Base-by-base conservation (phyloP, 2,329 filamentous ascomycete genomes). In the Botrytis deweyae region DNA sequence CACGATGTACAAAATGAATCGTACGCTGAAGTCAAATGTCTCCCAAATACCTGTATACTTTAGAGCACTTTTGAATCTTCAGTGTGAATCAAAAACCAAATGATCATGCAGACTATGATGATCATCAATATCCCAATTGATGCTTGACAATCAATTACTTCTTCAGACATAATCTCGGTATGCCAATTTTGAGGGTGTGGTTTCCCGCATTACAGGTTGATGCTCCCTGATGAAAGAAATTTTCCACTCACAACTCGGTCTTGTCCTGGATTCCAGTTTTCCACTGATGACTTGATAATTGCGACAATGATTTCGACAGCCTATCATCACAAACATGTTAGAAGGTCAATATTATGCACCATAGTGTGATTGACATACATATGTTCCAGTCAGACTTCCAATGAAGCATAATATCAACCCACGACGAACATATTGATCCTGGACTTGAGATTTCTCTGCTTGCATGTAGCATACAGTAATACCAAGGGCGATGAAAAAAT, bases 391-490 rank as follows among this genome's bases (percentile, higher is more conserved):
- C 44, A 84, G 77, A 70, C 75, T 76, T 40, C 80, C 73, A 62
- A 83, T 81, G 70, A 84, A 81, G 71, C 78, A 83, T 25, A 86
- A 80, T 75, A 87, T 84, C 65, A 86, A 78, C 74, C 79, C 82
- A 69, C 84, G 84, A 70, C 84, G 84, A 72, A 82, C 81, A 74
- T 84, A 82, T 59, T 83, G 74, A 79, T 80, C 76, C 77, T 82
- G 36, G 73, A 73, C 79, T 77, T 75, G 81, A 80, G 68, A 82
- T 77, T 20, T 82, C 79, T 78, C 80, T 83, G 85, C 86, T 77
- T 88, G 86, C 40, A 90, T 82, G 29, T 85, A 87, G 80, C 86
- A 89, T 55, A 87, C 82, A 6, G 87, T 86, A 70, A 88, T 77
- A 44, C 84, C 81, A 38, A 85, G 86, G 14, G 89, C 83, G 71